Base-by-base conservation (phyloP, 768 basidiomycete species). In the Agaricus bisporus region DNA sequence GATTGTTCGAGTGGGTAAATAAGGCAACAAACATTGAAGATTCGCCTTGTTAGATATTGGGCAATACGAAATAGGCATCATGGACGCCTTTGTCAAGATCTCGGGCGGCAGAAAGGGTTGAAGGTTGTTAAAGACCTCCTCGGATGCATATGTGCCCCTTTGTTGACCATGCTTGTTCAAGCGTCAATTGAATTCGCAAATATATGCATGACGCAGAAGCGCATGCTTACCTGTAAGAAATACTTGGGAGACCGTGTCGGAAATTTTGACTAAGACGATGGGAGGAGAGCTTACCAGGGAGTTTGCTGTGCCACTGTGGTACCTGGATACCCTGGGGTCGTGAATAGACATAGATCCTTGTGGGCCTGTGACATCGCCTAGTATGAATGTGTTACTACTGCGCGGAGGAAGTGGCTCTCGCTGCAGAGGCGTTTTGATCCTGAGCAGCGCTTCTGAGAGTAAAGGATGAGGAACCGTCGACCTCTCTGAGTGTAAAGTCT, bases 281-380 rank as follows among this genome's bases (percentile, higher is more conserved):
- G n/a, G 14, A 25, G 25, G 18, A 17, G 12, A 12, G 66, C 82
- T 59, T 60, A 88, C 88, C 80, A 80, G 88, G 11, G 88, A 89
- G 57, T 82, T 88, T 18, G 88, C 87, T 22, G 76, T 85, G 28
- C 83, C 82, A 9, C 88, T 86, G 59, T 77, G 88, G 61, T 86
- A 90, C 62, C 84, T 89, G 17, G 86, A 78, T 45, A 82, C 78
- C 4, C 88, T 88, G 1, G 83, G 80, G 17, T 83, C 69, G 42
- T 75, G 82, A 58, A 89, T 85, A 6, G 83, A 81, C n/a, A 91
- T 69, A 0, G 87, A 86, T n/a, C 88, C 88, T 64, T 88, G 88
- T 5, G 87, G 85, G 64, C 88, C 86, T 4, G 88, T 80, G 41
- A 87, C 74, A 59, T 89, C 86, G 7, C 78, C 76, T 56, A 85